Percentiles rank a stretch among this genome's conserved stretches.
phyloP scores from a whole-genome alignment of 257 asterid genomes.

The Scutellaria barbata region DNA sequence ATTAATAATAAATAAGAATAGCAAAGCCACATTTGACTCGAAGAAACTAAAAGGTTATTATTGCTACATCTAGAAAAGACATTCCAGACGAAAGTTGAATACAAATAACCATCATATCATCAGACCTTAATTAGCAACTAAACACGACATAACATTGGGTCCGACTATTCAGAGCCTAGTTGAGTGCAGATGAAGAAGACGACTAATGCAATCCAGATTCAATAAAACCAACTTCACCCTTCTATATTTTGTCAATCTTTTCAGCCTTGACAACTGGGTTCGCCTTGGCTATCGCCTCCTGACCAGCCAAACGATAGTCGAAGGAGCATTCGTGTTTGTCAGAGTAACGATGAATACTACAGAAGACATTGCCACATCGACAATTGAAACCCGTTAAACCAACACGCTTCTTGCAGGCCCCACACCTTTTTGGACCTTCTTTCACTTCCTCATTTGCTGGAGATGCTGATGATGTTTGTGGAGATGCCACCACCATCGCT shows the following conservation, averaged over 20 bases:
- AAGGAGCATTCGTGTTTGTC: conserved; percentile 73
- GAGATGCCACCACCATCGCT: conserved; percentile 31
- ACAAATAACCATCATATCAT: conserved; percentile 27
- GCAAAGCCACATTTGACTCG: background rate
- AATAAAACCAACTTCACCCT: background rate
- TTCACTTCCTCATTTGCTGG: conserved; percentile 37
- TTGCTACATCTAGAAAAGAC: conserved; percentile 30
- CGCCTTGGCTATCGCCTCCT: conserved; percentile 76
- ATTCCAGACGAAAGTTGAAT: conserved; percentile 24
- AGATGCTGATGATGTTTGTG: conserved; percentile 37
- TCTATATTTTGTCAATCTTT: conserved; percentile 60
- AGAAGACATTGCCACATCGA: conserved; percentile 61
- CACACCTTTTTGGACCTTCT: conserved; percentile 62
- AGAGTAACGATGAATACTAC: conserved; percentile 56
- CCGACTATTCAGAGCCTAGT: conserved; percentile 18
- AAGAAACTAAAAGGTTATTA: conserved; percentile 13
- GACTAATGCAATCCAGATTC: conserved; percentile 15
- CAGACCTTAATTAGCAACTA: conserved; percentile 24
- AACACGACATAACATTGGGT: conserved; percentile 27
- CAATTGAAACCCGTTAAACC: conserved; percentile 68
- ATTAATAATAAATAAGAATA: background rate
- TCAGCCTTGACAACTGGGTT: conserved; percentile 75
- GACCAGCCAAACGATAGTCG: conserved; percentile 61
- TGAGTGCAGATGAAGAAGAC: conserved; percentile 20
- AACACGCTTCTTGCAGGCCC: conserved; percentile 59